A percentile compares a stretch with the other conserved stretches of the same genome.
These are phyloP conservation scores for Erysimum cheiranthoides DNA, from an alignment of 345 rosid genomes.

Conservation along the genomic window DNA sequence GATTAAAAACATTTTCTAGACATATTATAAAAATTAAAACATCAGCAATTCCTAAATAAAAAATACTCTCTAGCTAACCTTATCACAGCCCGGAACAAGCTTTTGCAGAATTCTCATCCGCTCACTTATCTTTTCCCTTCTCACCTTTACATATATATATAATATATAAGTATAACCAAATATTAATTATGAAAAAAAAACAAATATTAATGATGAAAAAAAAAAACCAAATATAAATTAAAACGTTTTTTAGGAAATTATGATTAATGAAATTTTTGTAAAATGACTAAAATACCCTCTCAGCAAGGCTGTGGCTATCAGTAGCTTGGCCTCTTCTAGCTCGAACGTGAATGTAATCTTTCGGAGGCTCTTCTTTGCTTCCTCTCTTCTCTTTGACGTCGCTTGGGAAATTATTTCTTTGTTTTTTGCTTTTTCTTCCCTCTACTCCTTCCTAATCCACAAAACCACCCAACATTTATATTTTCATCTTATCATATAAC, in stretches of 20 bases:
- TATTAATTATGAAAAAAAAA: too few species aligned
- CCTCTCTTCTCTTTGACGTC: constrained; percentile 46
- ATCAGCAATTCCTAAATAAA: not conserved
- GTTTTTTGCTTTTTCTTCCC: constrained; percentile 56
- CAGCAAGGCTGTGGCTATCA: constrained; percentile 58
- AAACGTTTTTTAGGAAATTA: not conserved
- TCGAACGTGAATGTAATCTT: constrained; percentile 78
- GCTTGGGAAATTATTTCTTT: constrained; percentile 45
- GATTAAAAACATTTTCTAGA: constrained; percentile 35
- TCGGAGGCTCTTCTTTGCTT: constrained; percentile 53
- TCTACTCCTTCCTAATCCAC: constrained; percentile 50
- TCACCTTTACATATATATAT: constrained; percentile 55
- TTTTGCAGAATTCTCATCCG: constrained; percentile 66
- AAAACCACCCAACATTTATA: not conserved
- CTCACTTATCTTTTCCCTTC: constrained; percentile 82
- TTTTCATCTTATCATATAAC: constrained; percentile 14
- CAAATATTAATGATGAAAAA: too few species aligned
- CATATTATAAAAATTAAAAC: not conserved
- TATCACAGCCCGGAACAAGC: constrained; percentile 87
- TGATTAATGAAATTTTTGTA: not conserved
- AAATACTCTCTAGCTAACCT: constrained; percentile 48
- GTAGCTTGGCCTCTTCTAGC: constrained; percentile 90
- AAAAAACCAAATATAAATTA: constrained; percentile 2
- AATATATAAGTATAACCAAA: too few species aligned
- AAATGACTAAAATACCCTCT: constrained; percentile 59